phyloP scores from a whole-genome alignment of 2,329 filamentous ascomycete species.

The Colletotrichum sp. region DNA sequence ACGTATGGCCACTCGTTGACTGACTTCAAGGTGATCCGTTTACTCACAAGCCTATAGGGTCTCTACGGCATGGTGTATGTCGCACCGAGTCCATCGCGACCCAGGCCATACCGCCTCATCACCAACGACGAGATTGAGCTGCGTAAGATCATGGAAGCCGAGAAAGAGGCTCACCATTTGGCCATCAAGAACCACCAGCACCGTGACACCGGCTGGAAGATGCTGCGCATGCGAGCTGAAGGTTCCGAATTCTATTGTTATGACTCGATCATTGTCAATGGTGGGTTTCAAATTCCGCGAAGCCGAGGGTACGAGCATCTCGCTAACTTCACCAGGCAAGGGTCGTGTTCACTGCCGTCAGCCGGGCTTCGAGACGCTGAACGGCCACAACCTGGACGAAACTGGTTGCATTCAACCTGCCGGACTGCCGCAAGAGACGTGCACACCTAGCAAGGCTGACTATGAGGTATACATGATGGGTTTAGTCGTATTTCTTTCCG shows the following conservation, averaged over 20 bases:
- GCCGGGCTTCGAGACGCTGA: neutral
- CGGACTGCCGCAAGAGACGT: neutral
- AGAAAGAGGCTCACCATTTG: conserved; percentile 1
- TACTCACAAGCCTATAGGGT: neutral
- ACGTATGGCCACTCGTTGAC: neutral
- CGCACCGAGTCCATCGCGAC: neutral
- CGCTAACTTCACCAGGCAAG: conserved; percentile 21
- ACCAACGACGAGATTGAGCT: neutral
- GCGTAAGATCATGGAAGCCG: conserved; percentile 8
- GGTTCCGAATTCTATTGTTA: conserved; percentile 24
- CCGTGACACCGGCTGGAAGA: conserved; percentile 17
- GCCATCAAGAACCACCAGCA: conserved; percentile 17
- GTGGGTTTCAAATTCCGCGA: neutral
- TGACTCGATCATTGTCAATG: conserved; percentile 28
- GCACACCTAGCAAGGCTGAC: conserved; percentile 4
- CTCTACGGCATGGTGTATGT: conserved; percentile 19
- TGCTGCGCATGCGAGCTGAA: conserved; percentile 12
- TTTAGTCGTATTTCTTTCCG: neutral
- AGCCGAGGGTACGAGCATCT: neutral
- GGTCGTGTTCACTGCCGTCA: conserved; percentile 26
- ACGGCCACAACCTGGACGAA: neutral
- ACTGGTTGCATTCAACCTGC: conserved; percentile 12
- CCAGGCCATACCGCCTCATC: conserved; percentile 5
- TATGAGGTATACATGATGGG: neutral
- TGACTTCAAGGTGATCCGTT: neutral